Evolutionary conservation across 805 yeast species (phyloP), one percentile per base, ranked within the genome.

Genomic region (Wickerhamiella musiphila): DNA sequence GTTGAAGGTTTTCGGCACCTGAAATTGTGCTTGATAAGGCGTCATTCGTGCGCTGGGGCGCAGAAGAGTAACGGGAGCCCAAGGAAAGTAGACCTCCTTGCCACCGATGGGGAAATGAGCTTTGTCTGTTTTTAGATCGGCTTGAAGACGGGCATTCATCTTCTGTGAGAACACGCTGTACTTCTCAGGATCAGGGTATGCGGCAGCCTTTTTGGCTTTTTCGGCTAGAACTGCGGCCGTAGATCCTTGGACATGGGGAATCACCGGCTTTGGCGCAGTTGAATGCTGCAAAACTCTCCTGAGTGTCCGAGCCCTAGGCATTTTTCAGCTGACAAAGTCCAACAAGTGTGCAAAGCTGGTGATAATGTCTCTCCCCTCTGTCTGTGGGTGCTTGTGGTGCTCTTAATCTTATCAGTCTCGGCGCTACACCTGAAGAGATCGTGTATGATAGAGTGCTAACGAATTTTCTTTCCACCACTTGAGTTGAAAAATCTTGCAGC

Each of bases 1-100:
- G 62, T 90, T 90, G 65, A 90, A 84, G 34, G 79, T 70, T 49
- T 78, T 71, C 11, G 99, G 98, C 13, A 92, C 98, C 41, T 79
- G 70, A 56, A 90, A 90, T 53, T 82, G 83, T 31, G 96, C 96
- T 56, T 83, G 95, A 58, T 78, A 84, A 29, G 99, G 99, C 0
- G 94, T 78, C 56, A 81, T 93, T 49, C 79, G 79, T n/a, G 96
- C 94, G 48, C 78, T 78, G 11, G 95, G 94, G 50, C 93, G 68
- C 40, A 90, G 58, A 20, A 86, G 61, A 31, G 78, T 70, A 23
- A 86, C 63, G 39, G 86, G 64, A 1, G 92, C 94, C 39, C 72
- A 71, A 20, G 98, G 98, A 53, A 86, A 78, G 52, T 70, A 84
- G 7, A 78, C 61, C 40, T 77, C 63, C 42, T 66, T 70, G 5